Percentiles rank a stretch among this genome's conserved stretches.
Conservation (phyloP, 2,329 filamentous ascomycete genomes). For the Orbilia ellipsospora region DNA sequence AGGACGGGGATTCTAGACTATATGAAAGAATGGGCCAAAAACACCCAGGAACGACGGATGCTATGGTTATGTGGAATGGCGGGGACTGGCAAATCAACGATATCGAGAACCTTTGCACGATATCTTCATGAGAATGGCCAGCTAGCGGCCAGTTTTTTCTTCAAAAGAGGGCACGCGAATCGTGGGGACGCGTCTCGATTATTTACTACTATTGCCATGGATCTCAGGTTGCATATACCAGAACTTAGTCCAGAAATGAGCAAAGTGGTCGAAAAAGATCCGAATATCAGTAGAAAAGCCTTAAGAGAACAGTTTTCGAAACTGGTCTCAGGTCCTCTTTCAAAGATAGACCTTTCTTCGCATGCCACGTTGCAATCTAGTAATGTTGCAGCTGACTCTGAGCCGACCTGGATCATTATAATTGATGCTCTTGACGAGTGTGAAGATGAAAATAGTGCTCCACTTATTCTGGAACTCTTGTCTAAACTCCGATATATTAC, state of each 20-base stretch:
- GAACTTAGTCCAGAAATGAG: neutral
- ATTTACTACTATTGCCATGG: constrained; percentile 20
- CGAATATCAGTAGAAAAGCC: neutral
- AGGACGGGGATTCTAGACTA: constrained; percentile 56
- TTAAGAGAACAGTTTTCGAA: constrained; percentile 18
- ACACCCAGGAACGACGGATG: constrained; percentile 49
- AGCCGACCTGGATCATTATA: too few relatives aligned
- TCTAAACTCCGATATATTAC: neutral
- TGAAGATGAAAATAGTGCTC: too few relatives aligned
- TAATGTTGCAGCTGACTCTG: too few relatives aligned
- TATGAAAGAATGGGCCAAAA: constrained; percentile 52
- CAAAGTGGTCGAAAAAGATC: constrained; percentile 10
- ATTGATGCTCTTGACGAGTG: too few relatives aligned
- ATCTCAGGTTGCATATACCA: constrained; percentile 1
- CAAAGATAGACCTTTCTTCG: neutral
- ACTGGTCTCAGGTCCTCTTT: constrained; percentile 5
- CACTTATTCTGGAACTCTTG: constrained; percentile 2
- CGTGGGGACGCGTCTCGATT: constrained; percentile 12
- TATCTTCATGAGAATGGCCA: neutral
- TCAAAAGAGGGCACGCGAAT: constrained; percentile 26
- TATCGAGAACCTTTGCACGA: constrained; percentile 17
- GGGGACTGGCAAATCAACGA: constrained; percentile 57
- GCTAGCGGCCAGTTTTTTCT: constrained; percentile 24
- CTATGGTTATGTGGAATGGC: constrained; percentile 62
- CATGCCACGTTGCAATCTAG: too few relatives aligned